These are phyloP conservation scores for Hanseniaspora mollemarum DNA, from an alignment of 805 yeast genomes.

Conservation along the genomic window DNA sequence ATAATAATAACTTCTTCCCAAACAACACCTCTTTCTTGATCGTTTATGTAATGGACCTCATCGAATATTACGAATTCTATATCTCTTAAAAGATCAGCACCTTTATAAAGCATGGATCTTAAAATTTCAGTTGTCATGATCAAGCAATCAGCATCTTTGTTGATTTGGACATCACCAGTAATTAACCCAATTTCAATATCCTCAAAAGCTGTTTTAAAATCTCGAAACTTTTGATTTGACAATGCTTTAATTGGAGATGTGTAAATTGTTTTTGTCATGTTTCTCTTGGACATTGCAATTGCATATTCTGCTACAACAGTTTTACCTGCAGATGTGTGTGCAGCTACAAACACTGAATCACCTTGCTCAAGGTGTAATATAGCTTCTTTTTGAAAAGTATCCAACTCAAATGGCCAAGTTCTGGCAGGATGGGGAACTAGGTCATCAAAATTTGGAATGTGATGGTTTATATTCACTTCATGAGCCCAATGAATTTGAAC, in stretches of 20 bases:
- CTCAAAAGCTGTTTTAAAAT: constrained; percentile 65
- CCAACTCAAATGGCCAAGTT: constrained; percentile 88
- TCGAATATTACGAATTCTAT: constrained; percentile 96
- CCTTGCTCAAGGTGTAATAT: constrained; percentile 93
- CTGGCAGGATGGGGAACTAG: constrained; percentile 89
- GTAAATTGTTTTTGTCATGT: constrained; percentile 93
- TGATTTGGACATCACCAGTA: constrained; percentile 96
- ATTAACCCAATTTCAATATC: constrained; percentile 61
- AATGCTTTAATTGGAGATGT: constrained; percentile 91
- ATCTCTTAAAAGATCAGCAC: constrained; percentile 91
- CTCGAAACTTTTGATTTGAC: constrained; percentile 82
- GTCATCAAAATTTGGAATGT: constrained; percentile 72
- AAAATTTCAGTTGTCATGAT: constrained; percentile 97
- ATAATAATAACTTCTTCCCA: constrained; percentile 99
- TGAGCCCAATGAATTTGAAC: constrained; percentile 80
- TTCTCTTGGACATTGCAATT: constrained; percentile 88
- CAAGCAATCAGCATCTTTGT: constrained; percentile 89
- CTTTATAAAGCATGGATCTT: constrained; percentile 88
- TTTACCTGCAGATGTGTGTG: constrained; percentile 97
- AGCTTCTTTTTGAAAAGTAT: constrained; percentile 93
- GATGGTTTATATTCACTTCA: constrained; percentile 72
- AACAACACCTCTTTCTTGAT: constrained; percentile 93
- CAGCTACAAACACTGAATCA: constrained; percentile 96
- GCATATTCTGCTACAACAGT: constrained; percentile 98
- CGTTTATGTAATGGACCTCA: constrained; percentile 96